Conservation (phyloP, 805 yeast species). For the Metschnikowia borealis region DNA sequence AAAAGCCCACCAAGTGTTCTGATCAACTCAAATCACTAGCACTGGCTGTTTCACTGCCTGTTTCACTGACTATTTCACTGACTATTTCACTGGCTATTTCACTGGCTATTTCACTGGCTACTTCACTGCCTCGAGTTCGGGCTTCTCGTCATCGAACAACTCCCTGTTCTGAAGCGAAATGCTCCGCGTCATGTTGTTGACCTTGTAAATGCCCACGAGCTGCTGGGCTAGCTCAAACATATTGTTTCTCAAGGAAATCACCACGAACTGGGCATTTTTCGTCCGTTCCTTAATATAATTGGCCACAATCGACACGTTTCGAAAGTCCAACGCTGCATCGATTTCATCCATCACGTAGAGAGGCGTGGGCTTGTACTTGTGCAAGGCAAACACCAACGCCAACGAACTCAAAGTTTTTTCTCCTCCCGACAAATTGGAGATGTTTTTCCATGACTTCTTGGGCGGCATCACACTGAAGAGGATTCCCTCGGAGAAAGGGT, state of each 20-base stretch:
- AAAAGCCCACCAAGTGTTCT: background rate
- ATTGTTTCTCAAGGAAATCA: constrained; percentile 89
- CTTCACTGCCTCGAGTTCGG: constrained; percentile 1
- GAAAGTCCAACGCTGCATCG: constrained; percentile 96
- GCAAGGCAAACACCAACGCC: constrained; percentile 94
- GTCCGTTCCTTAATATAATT: constrained; percentile 95
- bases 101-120: background rate
- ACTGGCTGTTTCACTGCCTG: too few species aligned
- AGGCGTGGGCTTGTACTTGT: constrained; percentile 95
- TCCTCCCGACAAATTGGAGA: constrained; percentile 93
- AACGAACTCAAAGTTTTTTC: constrained; percentile 93
- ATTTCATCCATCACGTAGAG: constrained; percentile 98
- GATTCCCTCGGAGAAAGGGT: constrained; percentile 98
- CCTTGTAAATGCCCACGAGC: constrained; percentile 92
- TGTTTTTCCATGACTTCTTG: constrained; percentile 94
- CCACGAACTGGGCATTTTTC: constrained; percentile 93
- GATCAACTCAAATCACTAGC: background rate
- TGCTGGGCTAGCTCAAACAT: constrained; percentile 97
- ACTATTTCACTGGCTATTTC: too few species aligned
- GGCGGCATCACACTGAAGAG: constrained; percentile 99
- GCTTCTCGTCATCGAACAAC: constrained; percentile 19
- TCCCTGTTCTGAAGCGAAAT: constrained; percentile 72
- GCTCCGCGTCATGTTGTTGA: constrained; percentile 83
- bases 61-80: too few species aligned
- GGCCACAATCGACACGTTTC: constrained; percentile 96